phyloP scores from a whole-genome alignment of 202 grass and related monocot genomes.

The Panicum virgatum region DNA sequence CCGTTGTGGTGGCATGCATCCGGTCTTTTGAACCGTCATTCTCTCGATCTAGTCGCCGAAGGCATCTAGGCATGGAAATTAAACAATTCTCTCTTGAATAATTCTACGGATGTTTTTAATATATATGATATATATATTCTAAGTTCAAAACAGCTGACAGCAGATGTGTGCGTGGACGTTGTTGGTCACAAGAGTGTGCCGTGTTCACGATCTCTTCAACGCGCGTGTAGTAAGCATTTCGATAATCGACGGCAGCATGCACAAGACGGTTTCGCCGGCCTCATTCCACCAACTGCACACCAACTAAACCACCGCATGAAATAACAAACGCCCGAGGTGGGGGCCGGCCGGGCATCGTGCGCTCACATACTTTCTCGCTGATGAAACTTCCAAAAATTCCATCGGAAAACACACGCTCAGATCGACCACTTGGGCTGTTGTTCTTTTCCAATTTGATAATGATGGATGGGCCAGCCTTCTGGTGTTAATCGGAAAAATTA shows the following conservation, averaged over 20 bases:
- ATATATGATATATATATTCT: no score
- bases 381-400: background rate
- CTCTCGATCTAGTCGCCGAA: no score
- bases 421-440: background rate
- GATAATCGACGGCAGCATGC: background rate
- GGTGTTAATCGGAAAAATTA: background rate
- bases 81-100: background rate
- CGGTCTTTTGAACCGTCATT: no score
- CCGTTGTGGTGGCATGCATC: background rate
- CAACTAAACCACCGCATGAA: slow-evolving; percentile 26
- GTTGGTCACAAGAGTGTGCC: background rate
- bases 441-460: background rate
- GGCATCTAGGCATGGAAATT: background rate
- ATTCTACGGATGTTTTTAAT: background rate
- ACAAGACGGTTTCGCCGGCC: no score
- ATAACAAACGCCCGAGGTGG: background rate
- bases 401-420: background rate
- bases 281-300: background rate
- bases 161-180: background rate
- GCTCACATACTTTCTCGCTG: background rate
- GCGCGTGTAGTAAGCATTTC: slow-evolving; percentile 6
- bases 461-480: background rate
- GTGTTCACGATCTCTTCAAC: background rate
- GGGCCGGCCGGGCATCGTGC: background rate
- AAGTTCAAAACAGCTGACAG: background rate